Evolutionary conservation across 768 basidiomycete species (phyloP).

Genomic region (Pleurotus platypus): DNA sequence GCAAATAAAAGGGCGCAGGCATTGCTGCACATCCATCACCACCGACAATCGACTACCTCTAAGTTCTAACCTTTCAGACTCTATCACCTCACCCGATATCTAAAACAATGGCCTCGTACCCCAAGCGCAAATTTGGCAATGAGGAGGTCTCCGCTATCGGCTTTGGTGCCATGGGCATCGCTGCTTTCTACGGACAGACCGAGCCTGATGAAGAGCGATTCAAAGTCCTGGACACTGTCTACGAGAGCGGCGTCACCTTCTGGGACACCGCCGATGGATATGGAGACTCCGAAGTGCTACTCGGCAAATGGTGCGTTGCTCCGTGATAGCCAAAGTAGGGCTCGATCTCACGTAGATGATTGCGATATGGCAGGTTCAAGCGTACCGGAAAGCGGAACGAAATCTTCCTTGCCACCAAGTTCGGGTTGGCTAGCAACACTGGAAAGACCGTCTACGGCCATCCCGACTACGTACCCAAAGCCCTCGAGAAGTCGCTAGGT

Average conservation of each 20-base stretch:
- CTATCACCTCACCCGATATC: no score
- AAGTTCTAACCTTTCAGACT: no score
- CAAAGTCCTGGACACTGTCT: conserved; percentile 35
- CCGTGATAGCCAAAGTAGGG: not conserved
- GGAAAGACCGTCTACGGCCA: conserved; percentile 19
- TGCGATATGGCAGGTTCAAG: conserved; percentile 34
- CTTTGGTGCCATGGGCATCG: conserved; percentile 28
- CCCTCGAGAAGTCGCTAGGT: conserved; percentile 35
- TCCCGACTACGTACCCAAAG: conserved; percentile 35
- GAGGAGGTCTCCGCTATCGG: conserved; percentile 22
- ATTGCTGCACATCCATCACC: no score
- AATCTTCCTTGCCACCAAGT: conserved; percentile 64
- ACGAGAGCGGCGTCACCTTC: conserved; percentile 33
- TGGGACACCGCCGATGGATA: conserved; percentile 49
- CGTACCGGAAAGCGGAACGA: conserved; percentile 45
- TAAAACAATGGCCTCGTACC: not conserved
- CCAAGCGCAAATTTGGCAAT: conserved; percentile 12
- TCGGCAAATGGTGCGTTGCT: conserved; percentile 37
- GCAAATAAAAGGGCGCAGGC: no score
- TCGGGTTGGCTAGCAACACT: conserved; percentile 15
- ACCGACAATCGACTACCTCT: no score
- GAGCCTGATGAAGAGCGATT: conserved; percentile 16
- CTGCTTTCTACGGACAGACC: conserved; percentile 13
- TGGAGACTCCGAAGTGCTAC: conserved; percentile 36
- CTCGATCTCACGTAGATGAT: not conserved